A percentile compares a stretch with the other conserved stretches of the same genome.
phyloP scores from a whole-genome alignment of 164 flowering plant genomes.

The Akebia trifoliata region DNA sequence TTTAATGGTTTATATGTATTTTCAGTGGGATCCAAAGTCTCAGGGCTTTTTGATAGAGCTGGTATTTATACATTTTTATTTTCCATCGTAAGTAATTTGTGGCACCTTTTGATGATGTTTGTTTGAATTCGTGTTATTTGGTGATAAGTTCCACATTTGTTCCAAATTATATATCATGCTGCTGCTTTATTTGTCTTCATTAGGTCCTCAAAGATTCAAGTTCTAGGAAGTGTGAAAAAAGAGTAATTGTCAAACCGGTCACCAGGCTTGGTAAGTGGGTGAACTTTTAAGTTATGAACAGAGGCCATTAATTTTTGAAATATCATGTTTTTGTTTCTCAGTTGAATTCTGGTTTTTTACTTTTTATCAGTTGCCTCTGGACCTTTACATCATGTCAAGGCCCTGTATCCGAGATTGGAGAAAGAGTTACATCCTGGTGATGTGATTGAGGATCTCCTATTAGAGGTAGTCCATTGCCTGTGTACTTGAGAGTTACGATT shows the following conservation, averaged over 20 bases:
- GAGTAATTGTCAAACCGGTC: slow-evolving; percentile 35
- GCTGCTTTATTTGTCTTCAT: background rate
- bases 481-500: too few relatives aligned
- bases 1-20: slow-evolving; percentile 63
- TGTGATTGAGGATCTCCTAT: slow-evolving; percentile 30
- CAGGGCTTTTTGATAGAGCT: slow-evolving; percentile 38
- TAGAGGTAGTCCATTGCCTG: slow-evolving; percentile 43
- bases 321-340: background rate
- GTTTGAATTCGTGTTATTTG: background rate
- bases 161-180: background rate
- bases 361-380: slow-evolving; percentile 57
- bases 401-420: slow-evolving; percentile 13
- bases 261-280: slow-evolving; percentile 35
- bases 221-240: slow-evolving; percentile 25
- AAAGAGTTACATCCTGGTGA: slow-evolving; percentile 43
- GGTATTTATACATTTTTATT: slow-evolving; percentile 54
- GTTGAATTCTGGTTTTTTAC: background rate
- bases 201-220: slow-evolving; percentile 25
- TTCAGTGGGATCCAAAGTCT: slow-evolving; percentile 31
- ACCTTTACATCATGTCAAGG: slow-evolving; percentile 21
- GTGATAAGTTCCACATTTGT: background rate
- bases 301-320: slow-evolving; percentile 1
- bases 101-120: background rate
- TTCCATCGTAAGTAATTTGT: slow-evolving; percentile 38
- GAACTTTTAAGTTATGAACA: slow-evolving; percentile 18